A percentile compares a stretch with the other conserved stretches of the same genome.
Evolutionary conservation across 768 basidiomycete genomes (phyloP).

Genomic region (Russula brevipes): DNA sequence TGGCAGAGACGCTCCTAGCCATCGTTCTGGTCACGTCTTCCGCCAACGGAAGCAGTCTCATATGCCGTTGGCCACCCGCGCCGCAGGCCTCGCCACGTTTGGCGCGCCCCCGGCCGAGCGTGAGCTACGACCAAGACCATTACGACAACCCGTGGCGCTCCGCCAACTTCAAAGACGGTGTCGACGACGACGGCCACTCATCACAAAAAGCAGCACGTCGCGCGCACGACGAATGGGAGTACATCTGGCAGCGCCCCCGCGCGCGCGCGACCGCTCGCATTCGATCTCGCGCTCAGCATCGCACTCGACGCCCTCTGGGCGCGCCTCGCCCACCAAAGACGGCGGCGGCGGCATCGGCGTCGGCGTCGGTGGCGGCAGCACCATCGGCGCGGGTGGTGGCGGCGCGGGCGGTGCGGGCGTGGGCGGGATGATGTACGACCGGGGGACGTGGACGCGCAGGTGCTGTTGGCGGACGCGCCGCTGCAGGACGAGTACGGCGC

Average conservation of each 20-base stretch:
- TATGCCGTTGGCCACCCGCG: conserved; percentile 80
- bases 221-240: conserved; percentile 40
- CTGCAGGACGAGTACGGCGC: conserved; percentile 51
- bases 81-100: conserved; percentile 63
- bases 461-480: conserved; percentile 11
- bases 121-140: conserved; percentile 42
- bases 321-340: conserved; percentile 48
- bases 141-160: conserved; percentile 73
- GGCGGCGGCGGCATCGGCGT: conserved; percentile 15
- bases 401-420: conserved; percentile 10
- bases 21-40: conserved; percentile 82
- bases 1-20: conserved; percentile 77
- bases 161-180: conserved; percentile 45
- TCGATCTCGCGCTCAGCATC: conserved; percentile 45
- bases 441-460: conserved; percentile 29
- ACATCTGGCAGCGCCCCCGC: conserved; percentile 59
- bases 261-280: conserved; percentile 45
- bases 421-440: conserved; percentile 26
- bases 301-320: conserved; percentile 38
- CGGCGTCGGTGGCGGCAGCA: not conserved
- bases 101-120: conserved; percentile 57
- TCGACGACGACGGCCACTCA: conserved; percentile 28
- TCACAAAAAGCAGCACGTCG: conserved; percentile 6
- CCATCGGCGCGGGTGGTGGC: not conserved
- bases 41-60: conserved; percentile 69